Percentiles rank a stretch among this genome's conserved stretches.
phyloP scores from a whole-genome alignment of 2,329 filamentous ascomycete genomes.

The Chrysosporium queenslandicum region DNA sequence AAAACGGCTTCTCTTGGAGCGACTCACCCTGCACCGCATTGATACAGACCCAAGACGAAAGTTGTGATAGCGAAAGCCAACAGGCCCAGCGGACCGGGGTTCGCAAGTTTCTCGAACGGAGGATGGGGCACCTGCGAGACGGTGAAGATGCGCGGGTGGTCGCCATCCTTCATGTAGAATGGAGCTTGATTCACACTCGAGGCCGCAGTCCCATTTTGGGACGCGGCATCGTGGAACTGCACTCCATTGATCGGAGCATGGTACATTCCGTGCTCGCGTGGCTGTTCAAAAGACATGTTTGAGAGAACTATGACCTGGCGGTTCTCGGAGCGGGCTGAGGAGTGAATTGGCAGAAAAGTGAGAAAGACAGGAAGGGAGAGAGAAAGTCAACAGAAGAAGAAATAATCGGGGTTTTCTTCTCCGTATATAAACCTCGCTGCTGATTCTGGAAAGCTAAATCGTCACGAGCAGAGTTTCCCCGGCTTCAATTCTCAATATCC shows the following conservation, averaged over 20 bases:
- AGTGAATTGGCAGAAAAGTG: not conserved
- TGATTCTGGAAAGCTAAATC: not conserved
- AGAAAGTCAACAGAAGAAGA: not conserved
- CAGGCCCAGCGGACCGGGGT: constrained; percentile 51
- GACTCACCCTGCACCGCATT: constrained; percentile 43
- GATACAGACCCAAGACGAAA: constrained; percentile 47
- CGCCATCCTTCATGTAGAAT: not conserved
- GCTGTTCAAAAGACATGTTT: constrained; percentile 1
- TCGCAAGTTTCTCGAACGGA: constrained; percentile 31
- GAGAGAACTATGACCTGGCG: not conserved
- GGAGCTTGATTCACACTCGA: not conserved
- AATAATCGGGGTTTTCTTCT: not conserved
- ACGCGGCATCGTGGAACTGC: not conserved
- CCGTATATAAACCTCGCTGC: not conserved
- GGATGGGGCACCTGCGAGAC: constrained; percentile 14
- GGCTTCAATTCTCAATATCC: not conserved
- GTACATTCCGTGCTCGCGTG: not conserved
- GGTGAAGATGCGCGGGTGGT: constrained; percentile 1
- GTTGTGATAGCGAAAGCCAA: constrained; percentile 57
- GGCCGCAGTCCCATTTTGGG: not conserved
- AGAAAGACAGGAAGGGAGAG: not conserved
- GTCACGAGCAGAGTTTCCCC: not conserved
- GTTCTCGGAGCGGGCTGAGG: not conserved
- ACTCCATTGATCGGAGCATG: not conserved
- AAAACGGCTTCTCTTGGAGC: not conserved